Conservation (phyloP, 495 filamentous ascomycete species). For the Ascobolus immersus region DNA sequence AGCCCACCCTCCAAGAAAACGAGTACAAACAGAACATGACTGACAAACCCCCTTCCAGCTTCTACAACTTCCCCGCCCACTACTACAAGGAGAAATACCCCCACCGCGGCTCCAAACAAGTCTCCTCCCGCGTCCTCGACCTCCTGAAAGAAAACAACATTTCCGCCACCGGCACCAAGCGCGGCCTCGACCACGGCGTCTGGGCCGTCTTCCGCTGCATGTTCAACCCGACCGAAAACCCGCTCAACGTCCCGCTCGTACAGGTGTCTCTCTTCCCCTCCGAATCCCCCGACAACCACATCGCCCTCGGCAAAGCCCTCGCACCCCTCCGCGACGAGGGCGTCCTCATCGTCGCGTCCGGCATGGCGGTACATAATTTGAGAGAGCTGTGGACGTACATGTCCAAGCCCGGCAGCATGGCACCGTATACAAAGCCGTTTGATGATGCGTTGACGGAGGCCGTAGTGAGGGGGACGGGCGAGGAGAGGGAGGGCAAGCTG, state of each 20-base stretch:
- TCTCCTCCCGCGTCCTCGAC: constrained; percentile 39
- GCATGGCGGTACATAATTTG: constrained; percentile 37
- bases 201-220: constrained; percentile 46
- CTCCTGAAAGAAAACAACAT: constrained; percentile 36
- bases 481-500: constrained; percentile 35
- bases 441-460: constrained; percentile 56
- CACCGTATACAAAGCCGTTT: constrained; percentile 49
- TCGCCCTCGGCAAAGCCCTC: constrained; percentile 44
- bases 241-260: constrained; percentile 50
- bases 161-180: constrained; percentile 31
- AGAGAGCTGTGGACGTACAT: constrained; percentile 32
- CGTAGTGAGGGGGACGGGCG: constrained; percentile 25
- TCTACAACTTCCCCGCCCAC: constrained; percentile 47
- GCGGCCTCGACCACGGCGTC: constrained; percentile 63
- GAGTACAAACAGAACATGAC: no score
- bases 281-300: constrained; percentile 46
- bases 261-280: constrained; percentile 51
- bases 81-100: constrained; percentile 44
- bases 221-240: constrained; percentile 48
- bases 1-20: constrained; percentile 11
- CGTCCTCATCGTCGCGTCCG: constrained; percentile 47
- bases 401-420: constrained; percentile 21
- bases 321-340: constrained; percentile 40
- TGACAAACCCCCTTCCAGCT: no score
- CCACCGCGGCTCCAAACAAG: constrained; percentile 34